Evolutionary conservation across 2,329 filamentous ascomycete genomes (phyloP), one percentile per base, ranked within the genome.

Genomic region (Aspergillus sp.): DNA sequence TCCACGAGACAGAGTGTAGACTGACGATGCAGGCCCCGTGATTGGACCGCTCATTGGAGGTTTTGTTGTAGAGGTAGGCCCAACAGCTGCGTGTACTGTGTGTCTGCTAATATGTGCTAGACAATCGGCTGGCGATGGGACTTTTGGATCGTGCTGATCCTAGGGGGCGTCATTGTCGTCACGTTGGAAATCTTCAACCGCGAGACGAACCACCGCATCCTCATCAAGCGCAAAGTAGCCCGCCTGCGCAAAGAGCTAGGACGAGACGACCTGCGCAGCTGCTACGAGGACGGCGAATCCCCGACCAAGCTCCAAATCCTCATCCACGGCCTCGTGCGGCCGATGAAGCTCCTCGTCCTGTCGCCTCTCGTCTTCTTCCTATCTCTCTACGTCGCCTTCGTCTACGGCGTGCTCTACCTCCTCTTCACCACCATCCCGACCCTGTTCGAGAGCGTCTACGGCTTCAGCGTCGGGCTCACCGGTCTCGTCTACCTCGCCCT

Each of bases 341-440:
- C 42, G 14, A 23, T 25, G 29, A 21, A 36, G 29, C 49, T 50
- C 29, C 38, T n/a, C 20, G 11, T 11, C n/a, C 34, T 49, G 84
- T 76, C 87, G 91, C 16, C 84, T 84, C 65, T 91, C 83, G 83
- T 81, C 86, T 62, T 38, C 34, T 38, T 38, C 34, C 34, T 38
- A 2, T 38, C 34, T 6, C 64, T 82, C 16, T 87, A 87, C 61
- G 81, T 87, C 56, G 80, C 88, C 0, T 74, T 95, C 31, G 83
- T 94, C 29, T 96, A 96, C 66, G 88, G 84, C 14, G 88, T 94
- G 38, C 77, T 96, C 3, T 93, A 92, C 63, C 83, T 96, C 19
- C 93, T 89, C 71, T 96, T 96, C 73, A 86, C 95, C 13, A 89
- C 89, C 9, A 94, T 94, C 67, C 91, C 91, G 0, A 87, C 94